Base-by-base conservation (phyloP, 2,329 filamentous ascomycete genomes). In the Pezicula radicicola region DNA sequence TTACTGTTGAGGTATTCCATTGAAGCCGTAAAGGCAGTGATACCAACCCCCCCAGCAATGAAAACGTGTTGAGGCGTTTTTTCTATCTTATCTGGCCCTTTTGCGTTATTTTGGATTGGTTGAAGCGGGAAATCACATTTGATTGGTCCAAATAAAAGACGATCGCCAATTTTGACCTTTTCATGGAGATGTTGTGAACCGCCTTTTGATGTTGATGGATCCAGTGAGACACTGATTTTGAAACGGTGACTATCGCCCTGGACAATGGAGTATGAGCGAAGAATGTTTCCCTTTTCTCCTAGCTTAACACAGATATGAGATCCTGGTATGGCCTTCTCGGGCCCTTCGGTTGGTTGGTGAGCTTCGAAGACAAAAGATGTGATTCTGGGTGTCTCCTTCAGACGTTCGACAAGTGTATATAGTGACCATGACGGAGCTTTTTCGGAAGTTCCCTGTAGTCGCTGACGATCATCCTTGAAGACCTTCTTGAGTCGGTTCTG, bases 21-120 rank as follows among this genome's bases (percentile, higher is more conserved):
- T 21, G 80, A 67, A 2, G 72, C 60, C n/a, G 87, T 59, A 55
- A 87, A 87, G 0, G 84, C 83, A 2, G 84, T 87, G 55, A 87
- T 77, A 1, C 84, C 84, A 35, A 87, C 80, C 0, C 84, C 84
- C 9, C 80, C 84, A 0, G 76, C 81, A 27, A 87, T 76, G 58
- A 85, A 79, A 35, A 86, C 69, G 57, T 86, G 83, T 41, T 77
- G 71, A 57, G 79, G 80, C 12, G 80, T 80, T 0, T 73, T 67
- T 2, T 53, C 60, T 0, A 70, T 70, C 4, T 25, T 25, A 7
- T 25, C 3, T 25, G 5, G 6, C 5, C 25, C 25, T 6, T 25
- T 25, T 5, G 25, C 25, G 25, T 25, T 25, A 25, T 25, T 25
- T 25, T 25, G 25, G 6, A 25, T 25, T 25, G 25, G 6, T 25